Evolutionary conservation across 371 early-diverging fungal species (phyloP).

Genomic region (Lichtheimia ornata): DNA sequence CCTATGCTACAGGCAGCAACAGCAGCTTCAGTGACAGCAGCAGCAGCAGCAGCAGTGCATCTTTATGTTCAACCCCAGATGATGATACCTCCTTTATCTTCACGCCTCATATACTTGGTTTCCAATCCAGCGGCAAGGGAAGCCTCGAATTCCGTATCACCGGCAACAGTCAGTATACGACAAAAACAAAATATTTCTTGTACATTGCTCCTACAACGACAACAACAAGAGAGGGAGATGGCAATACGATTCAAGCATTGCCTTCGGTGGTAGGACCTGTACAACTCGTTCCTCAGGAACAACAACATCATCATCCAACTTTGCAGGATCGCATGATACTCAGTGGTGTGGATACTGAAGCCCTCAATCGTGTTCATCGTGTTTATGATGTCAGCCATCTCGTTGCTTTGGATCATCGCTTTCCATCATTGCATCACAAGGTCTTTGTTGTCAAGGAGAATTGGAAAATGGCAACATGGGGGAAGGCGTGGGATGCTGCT

Average conservation of each 20-base stretch:
- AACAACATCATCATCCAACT: neutral
- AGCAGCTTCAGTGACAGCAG: too few relatives aligned
- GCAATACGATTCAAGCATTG: constrained; percentile 16
- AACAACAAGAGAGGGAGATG: neutral
- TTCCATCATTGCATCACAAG: neutral
- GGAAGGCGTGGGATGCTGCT: constrained; percentile 66
- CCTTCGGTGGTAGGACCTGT: constrained; percentile 35
- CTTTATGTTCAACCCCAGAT: too few relatives aligned
- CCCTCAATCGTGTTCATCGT: neutral
- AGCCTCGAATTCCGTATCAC: constrained; percentile 34
- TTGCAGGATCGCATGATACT: neutral
- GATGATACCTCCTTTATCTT: too few relatives aligned
- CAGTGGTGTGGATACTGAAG: neutral
- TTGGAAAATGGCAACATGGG: constrained; percentile 55
- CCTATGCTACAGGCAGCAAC: neutral
- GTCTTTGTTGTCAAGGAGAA: constrained; percentile 49
- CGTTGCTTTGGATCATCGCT: neutral
- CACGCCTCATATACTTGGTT: constrained; percentile 23
- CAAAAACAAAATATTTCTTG: constrained; percentile 26
- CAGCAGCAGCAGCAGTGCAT: neutral
- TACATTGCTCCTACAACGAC: constrained; percentile 8
- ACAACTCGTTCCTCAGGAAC: neutral
- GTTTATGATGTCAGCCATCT: neutral
- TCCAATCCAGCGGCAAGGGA: constrained; percentile 28
- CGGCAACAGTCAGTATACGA: constrained; percentile 13